phyloP scores from a whole-genome alignment of 768 basidiomycete genomes.

The Cyathus striatus region DNA sequence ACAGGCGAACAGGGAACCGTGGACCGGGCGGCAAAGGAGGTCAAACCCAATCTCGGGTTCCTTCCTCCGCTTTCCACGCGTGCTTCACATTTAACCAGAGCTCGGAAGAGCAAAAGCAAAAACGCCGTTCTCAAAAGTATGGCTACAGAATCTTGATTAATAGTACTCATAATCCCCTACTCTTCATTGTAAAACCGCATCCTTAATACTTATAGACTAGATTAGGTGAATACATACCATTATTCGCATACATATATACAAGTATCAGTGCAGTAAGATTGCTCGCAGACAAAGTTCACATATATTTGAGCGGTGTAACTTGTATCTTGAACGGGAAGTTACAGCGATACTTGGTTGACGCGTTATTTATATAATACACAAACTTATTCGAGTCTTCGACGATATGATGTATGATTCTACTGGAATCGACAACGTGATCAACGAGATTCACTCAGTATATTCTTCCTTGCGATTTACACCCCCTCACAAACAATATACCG shows the following conservation, averaged over 20 bases:
- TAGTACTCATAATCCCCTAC: not conserved
- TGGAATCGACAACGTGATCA: too few species aligned
- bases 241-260: not conserved
- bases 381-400: not conserved
- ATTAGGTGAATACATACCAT: too few species aligned
- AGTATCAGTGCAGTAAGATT: too few species aligned
- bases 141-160: constrained; percentile 13
- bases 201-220: too few species aligned
- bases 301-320: too few species aligned
- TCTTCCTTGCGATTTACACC: constrained; percentile 42
- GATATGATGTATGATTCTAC: too few species aligned
- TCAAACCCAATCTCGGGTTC: constrained; percentile 41
- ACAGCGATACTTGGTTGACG: too few species aligned
- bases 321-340: too few species aligned
- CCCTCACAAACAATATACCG: constrained; percentile 52
- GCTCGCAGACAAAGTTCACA: too few species aligned
- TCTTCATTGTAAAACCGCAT: too few species aligned
- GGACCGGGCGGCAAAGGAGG: constrained; percentile 19
- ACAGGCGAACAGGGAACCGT: constrained; percentile 7
- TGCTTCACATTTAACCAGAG: constrained; percentile 24
- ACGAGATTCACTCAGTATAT: too few species aligned
- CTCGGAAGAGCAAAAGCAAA: constrained; percentile 36
- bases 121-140: constrained; percentile 33
- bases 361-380: too few species aligned
- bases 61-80: constrained; percentile 35